Evolutionary conservation across 2,329 filamentous ascomycete genomes (phyloP).

Genomic region (Penicillium sp.): DNA sequence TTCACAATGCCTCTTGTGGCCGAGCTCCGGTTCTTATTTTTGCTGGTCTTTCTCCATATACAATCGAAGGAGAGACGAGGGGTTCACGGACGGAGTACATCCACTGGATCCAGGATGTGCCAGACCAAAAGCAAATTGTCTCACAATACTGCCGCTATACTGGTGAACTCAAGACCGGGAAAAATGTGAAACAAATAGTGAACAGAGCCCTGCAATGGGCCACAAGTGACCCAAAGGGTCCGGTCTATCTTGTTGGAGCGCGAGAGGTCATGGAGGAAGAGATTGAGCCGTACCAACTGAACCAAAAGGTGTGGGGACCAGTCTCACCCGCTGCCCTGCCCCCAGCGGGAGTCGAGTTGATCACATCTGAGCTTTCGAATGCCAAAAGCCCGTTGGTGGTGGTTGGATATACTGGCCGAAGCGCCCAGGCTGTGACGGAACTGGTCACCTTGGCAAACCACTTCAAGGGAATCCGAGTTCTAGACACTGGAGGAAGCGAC

Average conservation of each 20-base stretch:
- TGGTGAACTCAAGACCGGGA: constrained; percentile 78
- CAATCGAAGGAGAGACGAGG: constrained; percentile 73
- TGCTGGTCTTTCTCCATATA: constrained; percentile 74
- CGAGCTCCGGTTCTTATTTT: constrained; percentile 75
- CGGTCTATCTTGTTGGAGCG: constrained; percentile 75
- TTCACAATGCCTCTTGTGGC: constrained; percentile 76
- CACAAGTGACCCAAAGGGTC: constrained; percentile 72
- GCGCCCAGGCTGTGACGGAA: constrained; percentile 43
- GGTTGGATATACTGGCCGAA: constrained; percentile 53
- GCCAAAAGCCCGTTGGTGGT: constrained; percentile 52
- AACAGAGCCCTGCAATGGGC: constrained; percentile 83
- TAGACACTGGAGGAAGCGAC: constrained; percentile 55
- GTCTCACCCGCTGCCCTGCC: constrained; percentile 67
- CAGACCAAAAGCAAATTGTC: constrained; percentile 77
- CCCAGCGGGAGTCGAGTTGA: constrained; percentile 44
- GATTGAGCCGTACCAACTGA: constrained; percentile 68
- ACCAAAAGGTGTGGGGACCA: constrained; percentile 69
- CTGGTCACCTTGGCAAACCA: constrained; percentile 49
- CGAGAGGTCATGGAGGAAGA: constrained; percentile 86
- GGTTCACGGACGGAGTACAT: constrained; percentile 81
- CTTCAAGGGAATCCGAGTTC: constrained; percentile 50
- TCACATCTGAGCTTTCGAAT: constrained; percentile 45
- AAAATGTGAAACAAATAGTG: constrained; percentile 86
- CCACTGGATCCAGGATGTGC: constrained; percentile 83
- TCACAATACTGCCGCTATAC: constrained; percentile 83